These are phyloP conservation scores for Rhizopus microsporus DNA, from an alignment of 371 early-diverging fungal species.

Conservation along the genomic window DNA sequence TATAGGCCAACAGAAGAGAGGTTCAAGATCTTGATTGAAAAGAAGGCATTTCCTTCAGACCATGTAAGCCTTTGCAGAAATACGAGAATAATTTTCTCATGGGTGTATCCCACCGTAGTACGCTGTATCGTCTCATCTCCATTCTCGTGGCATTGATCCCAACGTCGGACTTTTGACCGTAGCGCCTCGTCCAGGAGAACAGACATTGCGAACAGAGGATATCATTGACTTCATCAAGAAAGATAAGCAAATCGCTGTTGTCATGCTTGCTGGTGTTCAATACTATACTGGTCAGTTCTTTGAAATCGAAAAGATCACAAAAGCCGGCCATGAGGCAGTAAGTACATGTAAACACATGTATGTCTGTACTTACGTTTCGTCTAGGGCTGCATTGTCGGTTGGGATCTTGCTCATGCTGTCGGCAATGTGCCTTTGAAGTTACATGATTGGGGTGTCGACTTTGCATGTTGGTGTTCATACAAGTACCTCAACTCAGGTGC, in stretches of 20 bases:
- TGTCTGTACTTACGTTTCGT: not conserved
- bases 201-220: conserved; percentile 73
- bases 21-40: conserved; percentile 90
- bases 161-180: conserved; percentile 70
- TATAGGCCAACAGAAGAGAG: conserved; percentile 80
- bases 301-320: conserved; percentile 84
- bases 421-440: conserved; percentile 89
- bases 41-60: conserved; percentile 95
- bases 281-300: conserved; percentile 96
- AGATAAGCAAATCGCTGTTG: conserved; percentile 81
- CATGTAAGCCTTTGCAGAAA: conserved; percentile 40
- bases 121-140: conserved; percentile 86
- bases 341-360: conserved; percentile 1
- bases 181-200: conserved; percentile 76
- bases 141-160: conserved; percentile 81
- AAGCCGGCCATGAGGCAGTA: conserved; percentile 80
- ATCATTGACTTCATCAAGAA: conserved; percentile 75
- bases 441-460: conserved; percentile 97
- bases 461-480: conserved; percentile 98
- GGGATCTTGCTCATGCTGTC: conserved; percentile 95
- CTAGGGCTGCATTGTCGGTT: conserved; percentile 89
- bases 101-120: conserved; percentile 52
- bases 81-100: conserved; percentile 40
- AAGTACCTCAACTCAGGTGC: conserved; percentile 97
- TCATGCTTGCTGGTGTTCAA: conserved; percentile 92